Base-by-base conservation (phyloP, 2,329 filamentous ascomycete species). In the Hirsutella thompsonii region DNA sequence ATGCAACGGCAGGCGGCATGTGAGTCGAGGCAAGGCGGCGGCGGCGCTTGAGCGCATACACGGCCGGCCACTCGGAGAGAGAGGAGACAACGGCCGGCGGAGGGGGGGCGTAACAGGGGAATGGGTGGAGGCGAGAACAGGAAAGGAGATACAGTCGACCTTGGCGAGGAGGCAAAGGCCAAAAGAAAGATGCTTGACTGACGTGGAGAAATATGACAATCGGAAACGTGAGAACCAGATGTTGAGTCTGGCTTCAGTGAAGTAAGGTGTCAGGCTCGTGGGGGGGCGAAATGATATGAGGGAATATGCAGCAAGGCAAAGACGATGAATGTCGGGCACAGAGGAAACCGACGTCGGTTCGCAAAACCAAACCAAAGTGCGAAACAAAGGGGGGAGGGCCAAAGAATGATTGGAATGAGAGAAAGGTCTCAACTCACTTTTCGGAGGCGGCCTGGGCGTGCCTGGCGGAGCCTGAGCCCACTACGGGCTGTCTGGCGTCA, bases 391-490 rank as follows among this genome's bases (percentile, higher is more conserved):
- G 40, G 20, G 36, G 39, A 37, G 28, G 23, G 39, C 26, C 30
- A 30, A 28, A 39, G 36, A 19, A 26, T 4, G 5, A 14, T 13
- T 28, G 10, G n/a, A 5, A 45, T 20, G 39, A 37, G 39, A 37
- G 44, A 20, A 42, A 41, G 32, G 14, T 26, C 23, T 34, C 38
- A 33, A 72, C 72, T 61, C 62, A 78, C 74, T 77, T 77, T 51
- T 78, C 74, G 30, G 60, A 62, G 43, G 55, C 63, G 39, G 63
- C 51, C 48, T 68, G 65, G 39, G 65, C 58, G 51, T 68, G 69
- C 49, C 71, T 68, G 49, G 69, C 63, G 41, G 62, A 60, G 44
- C 58, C 59, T 43, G 70, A 57, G 44, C 65, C 59, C 46, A 56
- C 56, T 37, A 53, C 56, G 48, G 65, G 56, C 49, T 67, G 66